Percentiles rank a stretch among this genome's conserved stretches.
phyloP scores from a whole-genome alignment of 805 yeast species.

The Millerozyma acaciae region DNA sequence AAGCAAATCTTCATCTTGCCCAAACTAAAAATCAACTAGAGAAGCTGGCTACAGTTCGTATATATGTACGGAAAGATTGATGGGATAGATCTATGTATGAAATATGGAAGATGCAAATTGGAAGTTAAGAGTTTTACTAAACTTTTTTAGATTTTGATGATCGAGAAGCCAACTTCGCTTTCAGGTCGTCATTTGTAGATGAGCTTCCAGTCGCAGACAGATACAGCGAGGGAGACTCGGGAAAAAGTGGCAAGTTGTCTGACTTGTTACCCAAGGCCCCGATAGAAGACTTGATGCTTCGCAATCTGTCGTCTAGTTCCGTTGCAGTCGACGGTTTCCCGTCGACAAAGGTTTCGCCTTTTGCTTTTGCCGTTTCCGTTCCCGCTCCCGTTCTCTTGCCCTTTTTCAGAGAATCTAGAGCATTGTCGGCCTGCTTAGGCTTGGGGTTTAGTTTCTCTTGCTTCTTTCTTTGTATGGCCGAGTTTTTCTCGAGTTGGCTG shows the following conservation, averaged over 20 bases:
- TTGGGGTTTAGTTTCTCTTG: constrained; percentile 19
- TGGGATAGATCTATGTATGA: background rate
- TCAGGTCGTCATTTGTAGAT: constrained; percentile 37
- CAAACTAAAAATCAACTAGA: no score
- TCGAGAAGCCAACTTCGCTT: constrained; percentile 28
- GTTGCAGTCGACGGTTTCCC: no score
- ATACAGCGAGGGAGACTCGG: no score
- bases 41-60: background rate
- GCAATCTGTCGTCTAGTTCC: no score
- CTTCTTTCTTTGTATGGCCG: constrained; percentile 64
- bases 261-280: no score
- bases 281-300: no score
- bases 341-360: no score
- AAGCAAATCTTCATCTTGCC: no score
- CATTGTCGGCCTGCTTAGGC: constrained; percentile 7
- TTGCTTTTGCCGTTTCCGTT: constrained; percentile 17
- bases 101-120: background rate
- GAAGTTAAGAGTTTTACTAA: background rate
- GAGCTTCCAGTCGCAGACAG: no score
- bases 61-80: background rate
- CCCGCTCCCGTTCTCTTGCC: constrained; percentile 12
- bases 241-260: no score
- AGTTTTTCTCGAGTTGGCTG: constrained; percentile 56
- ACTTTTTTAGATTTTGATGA: constrained; percentile 2
- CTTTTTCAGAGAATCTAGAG: no score